Evolutionary conservation across 2,329 filamentous ascomycete species (phyloP), one percentile per base, ranked within the genome.

Genomic region (Nemania sp.): DNA sequence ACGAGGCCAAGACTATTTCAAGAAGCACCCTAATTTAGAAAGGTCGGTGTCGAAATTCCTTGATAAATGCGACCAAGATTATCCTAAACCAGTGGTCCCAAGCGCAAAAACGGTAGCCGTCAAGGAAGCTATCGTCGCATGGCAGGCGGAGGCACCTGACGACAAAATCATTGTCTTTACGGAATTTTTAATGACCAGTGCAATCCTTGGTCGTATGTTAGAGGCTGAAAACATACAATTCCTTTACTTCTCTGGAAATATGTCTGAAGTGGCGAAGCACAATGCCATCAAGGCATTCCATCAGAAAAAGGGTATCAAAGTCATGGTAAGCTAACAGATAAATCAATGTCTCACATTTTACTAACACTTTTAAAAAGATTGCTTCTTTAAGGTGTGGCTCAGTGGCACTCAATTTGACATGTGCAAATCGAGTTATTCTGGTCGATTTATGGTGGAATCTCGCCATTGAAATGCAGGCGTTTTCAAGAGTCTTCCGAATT

Each of bases 401-500:
- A 0, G 73, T 77, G 12, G 75, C 72, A 25, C 75, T 78, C 53
- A 81, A 82, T 42, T 59, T 82, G 0, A 75, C 70, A 0, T 71
- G 63, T 2, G 80, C 79, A 1, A 85, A 83, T 49, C 79, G 83
- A 3, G 81, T 85, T 20, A 84, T 87, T 18, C 73, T 83, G 0
- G 53, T 83, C 0, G 84, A 87, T 34, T 73, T 78, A 0, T 87
- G 83, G 83, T 91, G 85, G 85, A 90, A 91, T 58, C 73, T 73
- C 1, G 77, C 80, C 0, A 72, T 79, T 0, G 87, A 91, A 65
- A 76, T 85, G n/a, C 89, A 91, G 67, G 87, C 84, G 0, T 81
- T 81, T 40, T 76, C 76, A 1, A 82, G 90, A 0, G 83, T 91
- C 0, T 83, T 83, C 66, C 81, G 90, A 5, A 85, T 87, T 2